A percentile compares a stretch with the other conserved stretches of the same genome.
phyloP scores from a whole-genome alignment of 139 green algal species.

The Chlorella sorokiniana region DNA sequence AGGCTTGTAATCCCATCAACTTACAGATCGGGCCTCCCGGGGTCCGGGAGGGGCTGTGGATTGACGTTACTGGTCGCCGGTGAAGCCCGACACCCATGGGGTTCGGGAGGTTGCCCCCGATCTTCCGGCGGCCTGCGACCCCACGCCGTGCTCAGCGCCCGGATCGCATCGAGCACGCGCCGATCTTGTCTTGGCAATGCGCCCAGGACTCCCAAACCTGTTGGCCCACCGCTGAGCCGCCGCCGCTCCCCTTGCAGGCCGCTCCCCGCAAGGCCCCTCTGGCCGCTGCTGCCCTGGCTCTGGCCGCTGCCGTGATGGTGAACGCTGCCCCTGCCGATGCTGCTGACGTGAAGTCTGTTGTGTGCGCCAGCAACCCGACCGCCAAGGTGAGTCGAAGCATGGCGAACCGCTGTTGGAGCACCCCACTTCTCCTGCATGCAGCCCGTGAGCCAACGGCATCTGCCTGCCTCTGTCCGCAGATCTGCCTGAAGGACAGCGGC shows the following conservation, averaged over 20 bases:
- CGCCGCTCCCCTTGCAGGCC: background rate
- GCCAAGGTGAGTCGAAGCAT: conserved; percentile 35
- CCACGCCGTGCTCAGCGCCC: no score
- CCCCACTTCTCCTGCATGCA: background rate
- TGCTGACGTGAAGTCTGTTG: conserved; percentile 30
- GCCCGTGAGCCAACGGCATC: background rate
- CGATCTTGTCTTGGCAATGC: no score
- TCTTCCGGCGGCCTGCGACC: no score
- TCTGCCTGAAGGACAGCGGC: background rate
- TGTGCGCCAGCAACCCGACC: conserved; percentile 54
- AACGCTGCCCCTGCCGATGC: background rate
- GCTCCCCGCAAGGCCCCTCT: background rate
- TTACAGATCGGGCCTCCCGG: no score
- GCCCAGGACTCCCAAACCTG: no score
- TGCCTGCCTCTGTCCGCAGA: background rate
- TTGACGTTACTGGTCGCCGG: no score
- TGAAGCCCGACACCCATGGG: no score
- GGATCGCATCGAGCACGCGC: no score
- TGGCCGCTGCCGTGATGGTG: background rate
- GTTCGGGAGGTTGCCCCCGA: no score
- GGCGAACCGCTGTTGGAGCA: background rate
- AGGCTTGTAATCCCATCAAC: no score
- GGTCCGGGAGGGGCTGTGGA: no score
- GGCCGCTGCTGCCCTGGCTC: background rate
- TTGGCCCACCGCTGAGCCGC: no score